phyloP scores from a whole-genome alignment of 768 basidiomycete species.

The Tricholomella constricta region DNA sequence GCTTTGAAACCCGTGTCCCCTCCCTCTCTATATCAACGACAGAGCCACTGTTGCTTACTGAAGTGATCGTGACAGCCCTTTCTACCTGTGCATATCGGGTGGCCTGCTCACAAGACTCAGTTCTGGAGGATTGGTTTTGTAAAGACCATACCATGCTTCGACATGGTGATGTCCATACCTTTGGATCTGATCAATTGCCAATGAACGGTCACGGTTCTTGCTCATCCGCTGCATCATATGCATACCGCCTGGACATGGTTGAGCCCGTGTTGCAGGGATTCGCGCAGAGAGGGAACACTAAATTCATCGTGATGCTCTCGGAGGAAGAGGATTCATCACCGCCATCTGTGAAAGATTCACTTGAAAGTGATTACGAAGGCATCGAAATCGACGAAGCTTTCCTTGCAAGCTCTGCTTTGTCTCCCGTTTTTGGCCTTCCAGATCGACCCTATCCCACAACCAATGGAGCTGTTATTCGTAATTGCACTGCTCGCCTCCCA shows the following conservation, averaged over 20 bases:
- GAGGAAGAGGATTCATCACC: conserved; percentile 16
- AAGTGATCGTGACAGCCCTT: conserved; percentile 54
- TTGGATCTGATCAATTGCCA: conserved; percentile 21
- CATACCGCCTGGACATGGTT: conserved; percentile 57
- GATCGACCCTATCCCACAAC: conserved; percentile 11
- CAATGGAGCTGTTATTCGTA: background rate
- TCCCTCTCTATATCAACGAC: conserved; percentile 24
- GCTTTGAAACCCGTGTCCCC: conserved; percentile 2
- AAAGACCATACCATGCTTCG: conserved; percentile 49
- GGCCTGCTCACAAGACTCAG: conserved; percentile 34
- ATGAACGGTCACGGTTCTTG: conserved; percentile 22
- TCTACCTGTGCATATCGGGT: conserved; percentile 49
- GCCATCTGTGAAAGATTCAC: conserved; percentile 17
- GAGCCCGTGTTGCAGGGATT: conserved; percentile 79
- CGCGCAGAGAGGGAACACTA: conserved; percentile 48
- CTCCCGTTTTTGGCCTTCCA: conserved; percentile 24
- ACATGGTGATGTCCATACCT: conserved; percentile 43
- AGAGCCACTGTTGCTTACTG: conserved; percentile 43
- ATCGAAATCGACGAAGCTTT: conserved; percentile 78
- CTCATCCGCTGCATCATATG: conserved; percentile 23
- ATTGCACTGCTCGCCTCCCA: conserved; percentile 6
- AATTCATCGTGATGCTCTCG: conserved; percentile 48
- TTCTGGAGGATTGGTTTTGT: conserved; percentile 47
- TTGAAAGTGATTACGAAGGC: conserved; percentile 35
- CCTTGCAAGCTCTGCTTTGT: conserved; percentile 54